A percentile compares a stretch with the other conserved stretches of the same genome.
phyloP scores from a whole-genome alignment of 2,329 filamentous ascomycete genomes.

The Xylariaceae sp. region DNA sequence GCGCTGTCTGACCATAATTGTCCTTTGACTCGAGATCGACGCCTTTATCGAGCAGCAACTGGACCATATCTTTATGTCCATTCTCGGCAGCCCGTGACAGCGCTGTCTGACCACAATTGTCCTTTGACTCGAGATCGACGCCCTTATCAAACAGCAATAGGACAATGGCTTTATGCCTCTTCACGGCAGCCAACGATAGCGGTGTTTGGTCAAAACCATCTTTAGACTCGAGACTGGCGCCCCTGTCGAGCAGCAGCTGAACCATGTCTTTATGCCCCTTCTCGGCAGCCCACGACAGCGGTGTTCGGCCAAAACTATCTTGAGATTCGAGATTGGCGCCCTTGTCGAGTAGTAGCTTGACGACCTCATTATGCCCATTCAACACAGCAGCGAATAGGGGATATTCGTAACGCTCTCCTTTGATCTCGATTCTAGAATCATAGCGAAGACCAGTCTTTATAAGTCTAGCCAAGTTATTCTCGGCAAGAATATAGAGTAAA shows the following conservation, averaged over 20 bases:
- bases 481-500: slow-evolving; percentile 9
- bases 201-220: neutral
- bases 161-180: neutral
- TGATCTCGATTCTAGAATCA: neutral
- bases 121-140: neutral
- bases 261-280: neutral
- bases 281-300: neutral
- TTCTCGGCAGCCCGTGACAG: slow-evolving; percentile 1
- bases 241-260: neutral
- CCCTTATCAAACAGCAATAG: slow-evolving; percentile 1
- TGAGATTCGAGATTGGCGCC: neutral
- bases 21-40: neutral
- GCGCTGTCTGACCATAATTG: neutral
- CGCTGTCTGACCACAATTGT: neutral
- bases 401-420: neutral
- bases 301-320: neutral
- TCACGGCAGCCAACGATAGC: neutral
- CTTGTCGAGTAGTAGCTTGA: neutral
- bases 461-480: slow-evolving; percentile 6
- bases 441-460: neutral
- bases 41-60: slow-evolving; percentile 7
- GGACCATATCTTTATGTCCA: slow-evolving; percentile 1
- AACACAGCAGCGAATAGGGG: slow-evolving; percentile 9
- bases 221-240: neutral
- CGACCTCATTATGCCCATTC: neutral